Base-by-base conservation (phyloP, 371 early-diverging fungal genomes). In the Lichtheimia corymbifera region DNA sequence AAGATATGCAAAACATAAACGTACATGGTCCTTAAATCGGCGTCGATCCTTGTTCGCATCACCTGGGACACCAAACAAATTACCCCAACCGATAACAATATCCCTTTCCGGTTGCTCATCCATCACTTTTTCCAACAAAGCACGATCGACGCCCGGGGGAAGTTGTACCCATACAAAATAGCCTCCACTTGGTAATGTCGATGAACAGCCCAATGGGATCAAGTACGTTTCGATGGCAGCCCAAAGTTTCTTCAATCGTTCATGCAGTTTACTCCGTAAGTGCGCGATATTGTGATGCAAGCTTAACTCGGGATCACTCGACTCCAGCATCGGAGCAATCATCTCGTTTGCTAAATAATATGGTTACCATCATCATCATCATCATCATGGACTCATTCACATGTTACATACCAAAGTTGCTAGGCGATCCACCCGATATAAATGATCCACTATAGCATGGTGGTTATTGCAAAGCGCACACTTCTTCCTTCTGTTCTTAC, bases 151-250 rank as follows among this genome's bases (percentile, higher is more conserved):
- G 4, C 67, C 59, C 1, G 17, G 9, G n/a, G 80, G 80, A 18
- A 79, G 41, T 15, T 54, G 65, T 7, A 79, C 27, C 80, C 80
- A 79, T 24, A 79, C 53, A 65, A 79, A 79, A 58, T 79, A 79
- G 1, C 80, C 80, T 2, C 80, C 77, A 22, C 35, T 53, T 4
- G 80, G 80, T 41, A 50, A 43, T 12, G 54, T 44, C 3, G 22
- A 18, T 7, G 58, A 35, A 44, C 77, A 79, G 6, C 80, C 80
- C 9, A 79, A 41, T 0, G 80, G 75, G 0, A 67, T 57, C 11
- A 76, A 45, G 20, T 63, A 35, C 2, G 52, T 25, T 44, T 67
- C 65, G 30, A 73, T 70, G 0, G 73, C 65, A 12, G 43, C 50
- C 62, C 63, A 71, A 4, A 79, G 27, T 3, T 71, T 75, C 24